phyloP scores from a whole-genome alignment of 192 early-diverging fungal genomes.

The Thamnidium elegans region DNA sequence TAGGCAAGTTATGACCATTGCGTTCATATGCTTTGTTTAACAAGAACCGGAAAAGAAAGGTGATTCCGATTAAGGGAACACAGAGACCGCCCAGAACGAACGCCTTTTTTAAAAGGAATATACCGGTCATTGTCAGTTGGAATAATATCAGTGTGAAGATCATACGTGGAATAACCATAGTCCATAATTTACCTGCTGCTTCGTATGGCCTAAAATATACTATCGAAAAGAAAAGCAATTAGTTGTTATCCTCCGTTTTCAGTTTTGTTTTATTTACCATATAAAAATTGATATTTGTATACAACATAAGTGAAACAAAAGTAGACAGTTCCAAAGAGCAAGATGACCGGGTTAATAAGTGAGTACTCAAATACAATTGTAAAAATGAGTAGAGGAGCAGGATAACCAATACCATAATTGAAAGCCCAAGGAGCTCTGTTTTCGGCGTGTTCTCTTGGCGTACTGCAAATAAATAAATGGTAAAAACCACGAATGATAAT shows the following conservation, averaged over 20 bases:
- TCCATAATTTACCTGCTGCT: conserved; percentile 68
- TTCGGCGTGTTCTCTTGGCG: conserved; percentile 73
- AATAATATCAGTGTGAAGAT: conserved; percentile 62
- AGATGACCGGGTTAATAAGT: conserved; percentile 65
- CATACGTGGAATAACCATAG: conserved; percentile 61
- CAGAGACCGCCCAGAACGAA: conserved; percentile 35
- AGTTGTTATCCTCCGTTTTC: background rate
- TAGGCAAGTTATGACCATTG: conserved; percentile 22
- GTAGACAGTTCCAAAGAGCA: conserved; percentile 63
- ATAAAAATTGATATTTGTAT: conserved; percentile 74
- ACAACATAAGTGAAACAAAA: conserved; percentile 63
- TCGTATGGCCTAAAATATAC: conserved; percentile 74
- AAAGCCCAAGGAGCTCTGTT: conserved; percentile 61
- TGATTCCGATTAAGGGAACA: conserved; percentile 46
- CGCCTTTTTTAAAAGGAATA: conserved; percentile 53
- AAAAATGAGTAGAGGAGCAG: conserved; percentile 64
- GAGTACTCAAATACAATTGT: conserved; percentile 70
- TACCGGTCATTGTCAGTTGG: conserved; percentile 61
- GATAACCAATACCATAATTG: conserved; percentile 64
- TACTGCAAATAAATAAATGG: conserved; percentile 57
- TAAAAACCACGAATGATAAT: conserved; percentile 52
- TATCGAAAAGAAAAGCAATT: conserved; percentile 1
- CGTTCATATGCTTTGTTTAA: conserved; percentile 29
- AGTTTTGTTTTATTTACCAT: conserved; percentile 38
- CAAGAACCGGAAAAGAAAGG: conserved; percentile 41